Percentiles rank a stretch among this genome's conserved stretches.
Evolutionary conservation across 805 yeast species (phyloP).

Genomic region (Metschnikowia colocasiae): DNA sequence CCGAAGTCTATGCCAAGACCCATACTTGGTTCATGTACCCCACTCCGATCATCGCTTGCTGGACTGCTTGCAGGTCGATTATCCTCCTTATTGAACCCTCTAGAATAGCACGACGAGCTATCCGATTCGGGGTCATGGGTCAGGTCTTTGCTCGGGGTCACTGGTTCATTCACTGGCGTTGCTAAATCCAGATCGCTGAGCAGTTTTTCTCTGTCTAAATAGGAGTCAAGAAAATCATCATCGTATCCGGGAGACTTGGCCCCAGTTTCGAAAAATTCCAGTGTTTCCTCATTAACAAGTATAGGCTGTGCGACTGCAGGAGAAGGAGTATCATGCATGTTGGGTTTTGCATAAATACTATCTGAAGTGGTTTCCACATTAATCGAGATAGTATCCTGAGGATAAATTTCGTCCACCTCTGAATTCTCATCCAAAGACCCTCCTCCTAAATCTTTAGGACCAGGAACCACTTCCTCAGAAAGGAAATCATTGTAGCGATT

Average conservation of each 20-base stretch:
- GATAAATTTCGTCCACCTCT: background rate
- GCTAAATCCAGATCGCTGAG: background rate
- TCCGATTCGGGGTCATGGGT: background rate
- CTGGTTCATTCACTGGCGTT: background rate
- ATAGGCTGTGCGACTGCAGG: no score
- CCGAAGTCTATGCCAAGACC: constrained; percentile 5
- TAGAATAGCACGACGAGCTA: background rate
- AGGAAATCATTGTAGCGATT: constrained; percentile 21
- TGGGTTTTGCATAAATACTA: no score
- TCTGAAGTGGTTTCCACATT: background rate
- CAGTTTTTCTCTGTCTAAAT: constrained; percentile 13
- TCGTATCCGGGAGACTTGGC: constrained; percentile 16
- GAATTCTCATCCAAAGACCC: background rate
- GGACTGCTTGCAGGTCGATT: background rate
- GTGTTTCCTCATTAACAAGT: background rate
- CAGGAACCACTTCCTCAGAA: constrained; percentile 15
- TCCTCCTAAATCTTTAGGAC: background rate
- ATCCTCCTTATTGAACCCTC: background rate
- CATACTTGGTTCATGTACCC: background rate
- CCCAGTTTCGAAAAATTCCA: constrained; percentile 1
- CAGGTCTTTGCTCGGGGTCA: background rate
- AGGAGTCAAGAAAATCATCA: constrained; percentile 17
- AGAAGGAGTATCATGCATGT: background rate
- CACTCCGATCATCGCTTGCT: background rate
- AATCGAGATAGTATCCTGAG: background rate